Percentiles rank a stretch among this genome's conserved stretches.
Evolutionary conservation across 192 early-diverging fungal genomes (phyloP).

Genomic region (Coemansia guatemalensis): DNA sequence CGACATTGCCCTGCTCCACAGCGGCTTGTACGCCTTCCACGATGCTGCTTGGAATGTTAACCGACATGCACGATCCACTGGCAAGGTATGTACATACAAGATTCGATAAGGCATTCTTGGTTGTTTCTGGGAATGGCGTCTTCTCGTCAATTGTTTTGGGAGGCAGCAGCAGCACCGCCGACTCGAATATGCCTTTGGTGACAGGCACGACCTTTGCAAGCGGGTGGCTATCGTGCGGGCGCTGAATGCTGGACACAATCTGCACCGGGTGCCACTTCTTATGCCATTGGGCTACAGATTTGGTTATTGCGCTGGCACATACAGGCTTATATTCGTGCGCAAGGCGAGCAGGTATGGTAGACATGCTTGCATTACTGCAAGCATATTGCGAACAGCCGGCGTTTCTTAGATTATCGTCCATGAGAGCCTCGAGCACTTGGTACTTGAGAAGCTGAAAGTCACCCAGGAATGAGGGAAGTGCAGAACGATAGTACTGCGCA

Average conservation of each 20-base stretch:
- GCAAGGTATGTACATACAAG: constrained; percentile 35
- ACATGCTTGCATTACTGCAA: not conserved
- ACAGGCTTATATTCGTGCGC: not conserved
- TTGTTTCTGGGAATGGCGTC: constrained; percentile 34
- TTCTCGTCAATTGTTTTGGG: constrained; percentile 14
- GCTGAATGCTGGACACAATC: constrained; percentile 5
- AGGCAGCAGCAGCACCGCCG: constrained; percentile 32
- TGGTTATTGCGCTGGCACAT: constrained; percentile 1
- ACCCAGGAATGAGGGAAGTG: constrained; percentile 30
- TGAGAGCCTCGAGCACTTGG: constrained; percentile 29
- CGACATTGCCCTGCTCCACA: constrained; percentile 24
- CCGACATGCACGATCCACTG: constrained; percentile 26
- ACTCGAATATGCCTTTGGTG: constrained; percentile 47
- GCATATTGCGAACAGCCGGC: not conserved
- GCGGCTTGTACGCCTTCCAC: constrained; percentile 25
- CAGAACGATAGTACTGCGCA: constrained; percentile 24
- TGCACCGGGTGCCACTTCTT: constrained; percentile 2
- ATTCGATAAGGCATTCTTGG: constrained; percentile 23
- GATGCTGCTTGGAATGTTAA: constrained; percentile 29
- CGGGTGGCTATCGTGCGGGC: constrained; percentile 16
- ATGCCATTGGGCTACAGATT: not conserved
- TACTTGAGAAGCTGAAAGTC: constrained; percentile 43
- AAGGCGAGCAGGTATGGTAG: not conserved
- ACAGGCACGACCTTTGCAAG: constrained; percentile 20
- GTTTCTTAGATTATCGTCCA: not conserved